Percentiles rank a stretch among this genome's conserved stretches.
Conservation (phyloP, 1,284 basidiomycete species). For the Rhodofomes roseus region DNA sequence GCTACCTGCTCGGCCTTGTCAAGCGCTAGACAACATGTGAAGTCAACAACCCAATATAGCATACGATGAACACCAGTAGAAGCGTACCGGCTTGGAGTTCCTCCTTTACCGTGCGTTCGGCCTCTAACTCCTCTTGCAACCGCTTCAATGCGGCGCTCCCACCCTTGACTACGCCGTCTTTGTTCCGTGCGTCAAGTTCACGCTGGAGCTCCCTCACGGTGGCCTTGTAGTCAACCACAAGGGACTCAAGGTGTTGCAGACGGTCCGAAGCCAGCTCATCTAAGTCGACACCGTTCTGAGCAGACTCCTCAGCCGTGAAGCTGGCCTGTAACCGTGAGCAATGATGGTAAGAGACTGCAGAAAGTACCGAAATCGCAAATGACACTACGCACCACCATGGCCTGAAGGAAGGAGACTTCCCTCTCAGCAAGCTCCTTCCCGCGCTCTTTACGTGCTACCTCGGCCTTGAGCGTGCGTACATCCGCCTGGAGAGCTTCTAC, state of each 20-base stretch:
- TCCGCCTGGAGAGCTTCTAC: slow-evolving; percentile 35
- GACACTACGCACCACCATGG: slow-evolving; percentile 48
- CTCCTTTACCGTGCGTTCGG: slow-evolving; percentile 35
- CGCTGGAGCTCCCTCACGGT: slow-evolving; percentile 41
- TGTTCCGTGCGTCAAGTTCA: slow-evolving; percentile 40
- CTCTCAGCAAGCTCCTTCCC: slow-evolving; percentile 46
- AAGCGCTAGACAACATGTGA: slow-evolving; percentile 33
- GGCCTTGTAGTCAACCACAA: slow-evolving; percentile 53
- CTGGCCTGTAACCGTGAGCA: slow-evolving; percentile 41
- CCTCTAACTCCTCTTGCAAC: slow-evolving; percentile 39
- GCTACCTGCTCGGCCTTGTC: slow-evolving; percentile 34
- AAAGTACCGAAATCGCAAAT: neutral
- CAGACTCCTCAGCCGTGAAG: slow-evolving; percentile 51
- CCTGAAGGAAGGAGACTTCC: slow-evolving; percentile 60
- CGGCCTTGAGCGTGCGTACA: slow-evolving; percentile 38
- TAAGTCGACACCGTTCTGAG: slow-evolving; percentile 23
- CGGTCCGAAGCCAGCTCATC: slow-evolving; percentile 38
- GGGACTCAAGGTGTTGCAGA: slow-evolving; percentile 53
- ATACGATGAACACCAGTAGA: too few species aligned
- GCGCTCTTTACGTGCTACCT: slow-evolving; percentile 42
- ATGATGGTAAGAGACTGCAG: neutral
- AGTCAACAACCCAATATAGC: neutral
- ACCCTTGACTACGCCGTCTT: slow-evolving; percentile 25
- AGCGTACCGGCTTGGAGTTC: slow-evolving; percentile 45
- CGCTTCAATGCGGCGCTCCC: slow-evolving; percentile 31